phyloP scores from a whole-genome alignment of 345 rosid species.

The Hibiscus tridactylites region DNA sequence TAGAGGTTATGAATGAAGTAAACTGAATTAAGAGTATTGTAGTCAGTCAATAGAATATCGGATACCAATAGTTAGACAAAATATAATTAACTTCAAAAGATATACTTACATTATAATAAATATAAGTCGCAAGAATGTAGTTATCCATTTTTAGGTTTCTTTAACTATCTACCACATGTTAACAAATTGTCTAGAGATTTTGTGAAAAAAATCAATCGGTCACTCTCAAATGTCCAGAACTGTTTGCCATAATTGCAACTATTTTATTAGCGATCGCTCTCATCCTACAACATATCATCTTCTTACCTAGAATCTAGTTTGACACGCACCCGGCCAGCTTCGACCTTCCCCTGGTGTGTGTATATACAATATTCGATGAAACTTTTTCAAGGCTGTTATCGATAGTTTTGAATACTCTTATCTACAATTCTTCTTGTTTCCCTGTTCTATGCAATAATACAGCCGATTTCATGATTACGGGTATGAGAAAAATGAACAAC shows the following conservation, averaged over 20 bases:
- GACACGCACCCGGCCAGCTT: constrained; percentile 3
- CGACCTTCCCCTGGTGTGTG: constrained; percentile 6
- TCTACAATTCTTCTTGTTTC: background rate
- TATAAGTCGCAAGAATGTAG: background rate
- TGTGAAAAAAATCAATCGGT: background rate
- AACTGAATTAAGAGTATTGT: no score
- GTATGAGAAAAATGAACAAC: background rate
- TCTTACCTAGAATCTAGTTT: background rate
- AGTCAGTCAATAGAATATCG: no score
- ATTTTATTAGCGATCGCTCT: background rate
- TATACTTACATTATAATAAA: background rate
- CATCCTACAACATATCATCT: background rate
- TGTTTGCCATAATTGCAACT: background rate
- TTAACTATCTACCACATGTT: background rate
- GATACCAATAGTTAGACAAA: no score
- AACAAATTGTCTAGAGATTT: background rate
- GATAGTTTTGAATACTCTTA: background rate
- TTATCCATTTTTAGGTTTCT: background rate
- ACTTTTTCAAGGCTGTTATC: constrained; percentile 2
- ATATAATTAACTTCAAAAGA: background rate
- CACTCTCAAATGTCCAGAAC: constrained; percentile 9
- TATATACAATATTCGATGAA: background rate
- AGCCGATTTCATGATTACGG: background rate
- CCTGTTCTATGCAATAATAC: background rate
- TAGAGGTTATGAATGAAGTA: no score